These are phyloP conservation scores for Tolypocladium cylindrosporum DNA, from an alignment of 2,329 filamentous ascomycete species.

Conservation along the genomic window DNA sequence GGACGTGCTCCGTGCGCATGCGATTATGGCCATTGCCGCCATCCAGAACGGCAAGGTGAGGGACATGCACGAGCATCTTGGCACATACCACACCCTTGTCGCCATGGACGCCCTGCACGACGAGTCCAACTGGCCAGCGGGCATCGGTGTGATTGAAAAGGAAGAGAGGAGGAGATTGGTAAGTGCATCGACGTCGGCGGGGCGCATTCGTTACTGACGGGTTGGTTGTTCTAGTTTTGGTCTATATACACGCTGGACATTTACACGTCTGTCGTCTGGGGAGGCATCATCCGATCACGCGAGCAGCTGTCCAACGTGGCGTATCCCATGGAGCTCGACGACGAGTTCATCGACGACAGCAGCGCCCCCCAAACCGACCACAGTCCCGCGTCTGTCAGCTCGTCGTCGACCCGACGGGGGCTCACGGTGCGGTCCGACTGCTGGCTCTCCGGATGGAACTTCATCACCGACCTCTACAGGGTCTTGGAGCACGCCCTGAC, in stretches of 20 bases:
- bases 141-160: slow-evolving; percentile 31
- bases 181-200: slow-evolving; percentile 2
- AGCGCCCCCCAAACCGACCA: not conserved
- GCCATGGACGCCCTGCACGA: slow-evolving; percentile 41
- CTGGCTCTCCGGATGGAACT: slow-evolving; percentile 49
- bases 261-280: slow-evolving; percentile 42
- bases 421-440: slow-evolving; percentile 10
- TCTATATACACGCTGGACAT: slow-evolving; percentile 48
- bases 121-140: slow-evolving; percentile 39
- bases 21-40: slow-evolving; percentile 36
- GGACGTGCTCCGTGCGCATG: slow-evolving; percentile 16
- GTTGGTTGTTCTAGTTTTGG: slow-evolving; percentile 31
- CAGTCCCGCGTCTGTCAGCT: slow-evolving; percentile 1
- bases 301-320: slow-evolving; percentile 13
- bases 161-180: slow-evolving; percentile 38
- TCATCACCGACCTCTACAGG: slow-evolving; percentile 45
- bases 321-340: slow-evolving; percentile 21
- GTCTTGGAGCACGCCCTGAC: slow-evolving; percentile 39
- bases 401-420: slow-evolving; percentile 1
- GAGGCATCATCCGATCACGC: slow-evolving; percentile 10
- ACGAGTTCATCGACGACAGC: slow-evolving; percentile 28
- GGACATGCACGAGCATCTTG: slow-evolving; percentile 39
- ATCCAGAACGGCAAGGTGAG: slow-evolving; percentile 40
- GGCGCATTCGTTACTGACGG: not conserved
- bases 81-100: slow-evolving; percentile 37